Base-by-base conservation (phyloP, 768 basidiomycete species). In the Xanthoconium purpureum region DNA sequence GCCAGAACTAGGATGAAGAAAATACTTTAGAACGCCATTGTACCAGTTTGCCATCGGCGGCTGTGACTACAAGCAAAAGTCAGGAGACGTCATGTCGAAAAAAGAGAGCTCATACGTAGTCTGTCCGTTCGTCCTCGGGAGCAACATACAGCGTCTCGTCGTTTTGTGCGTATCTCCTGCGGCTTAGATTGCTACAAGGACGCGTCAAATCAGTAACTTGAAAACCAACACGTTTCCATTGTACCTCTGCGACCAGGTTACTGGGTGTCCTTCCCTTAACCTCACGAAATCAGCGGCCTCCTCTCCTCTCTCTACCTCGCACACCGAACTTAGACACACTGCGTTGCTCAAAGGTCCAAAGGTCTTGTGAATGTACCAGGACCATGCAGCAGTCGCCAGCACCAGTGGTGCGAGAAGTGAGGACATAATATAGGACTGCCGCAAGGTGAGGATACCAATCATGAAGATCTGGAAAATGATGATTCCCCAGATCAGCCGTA, bases 1-100 rank as follows among this genome's bases (percentile, higher is more conserved):
- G 18, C 36, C 29, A 2, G 30, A n/a, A 39, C 17, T 13, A 24
- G 12, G 14, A 13, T 47, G 18, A 43, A 36, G 6, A 24, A 63
- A 77, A 62, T 69, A 92, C 91, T 96, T 96, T 14, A 98, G 77
- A 20, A 98, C 92, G 0, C 96, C 96, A 43, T 80, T 81, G 70
- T 93, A 98, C 85, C 92, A 95, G 63, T 92, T 92, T 14, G 89
- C 87, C 91, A 98, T 94, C 0, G 96, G 96, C 0, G 96, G 95
- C 71, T 98, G 96, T 0, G 92, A 94, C 89, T 94, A 63, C 3
- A 49, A 46, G 7, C 42, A 61, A 30, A 36, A 2, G 40, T 71
- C 45, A 66, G 55, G 18, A 17, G n/a, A 39, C 3, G 43, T 6
- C 5, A 40, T 38, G 33, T 13, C 14, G n/a, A 9, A 12, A 49